These are phyloP conservation scores for Lactuca sativa DNA, from an alignment of 129 eudicot genomes.

Conservation along the genomic window DNA sequence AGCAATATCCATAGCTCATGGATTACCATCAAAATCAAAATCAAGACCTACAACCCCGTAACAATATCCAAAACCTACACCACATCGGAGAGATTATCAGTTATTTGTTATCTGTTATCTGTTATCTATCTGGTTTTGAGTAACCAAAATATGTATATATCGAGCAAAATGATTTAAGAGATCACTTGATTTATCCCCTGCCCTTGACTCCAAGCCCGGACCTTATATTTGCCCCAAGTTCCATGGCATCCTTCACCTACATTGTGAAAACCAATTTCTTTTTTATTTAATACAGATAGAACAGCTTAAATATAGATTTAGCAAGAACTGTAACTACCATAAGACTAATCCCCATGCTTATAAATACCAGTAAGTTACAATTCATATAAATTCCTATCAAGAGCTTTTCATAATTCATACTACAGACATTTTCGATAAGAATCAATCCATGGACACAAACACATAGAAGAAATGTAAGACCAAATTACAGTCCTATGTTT, in stretches of 20 bases:
- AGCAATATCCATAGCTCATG: not conserved
- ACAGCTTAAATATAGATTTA: not conserved
- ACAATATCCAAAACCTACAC: not conserved
- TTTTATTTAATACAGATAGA: slow-evolving; percentile 11
- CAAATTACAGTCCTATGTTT: not conserved
- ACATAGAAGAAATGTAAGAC: not conserved
- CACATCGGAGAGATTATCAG: not conserved
- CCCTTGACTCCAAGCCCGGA: slow-evolving; percentile 41
- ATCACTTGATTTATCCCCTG: slow-evolving; percentile 26
- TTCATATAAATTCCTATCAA: no score
- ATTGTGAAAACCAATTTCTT: slow-evolving; percentile 12
- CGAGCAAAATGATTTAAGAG: slow-evolving; percentile 8
- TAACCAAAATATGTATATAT: slow-evolving; percentile 13
- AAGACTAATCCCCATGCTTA: no score
- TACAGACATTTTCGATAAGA: no score
- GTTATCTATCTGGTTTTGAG: slow-evolving; percentile 14
- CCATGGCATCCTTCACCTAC: slow-evolving; percentile 36
- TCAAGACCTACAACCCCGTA: slow-evolving; percentile 10
- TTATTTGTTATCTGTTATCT: slow-evolving; percentile 9
- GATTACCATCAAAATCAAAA: not conserved
- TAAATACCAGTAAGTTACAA: no score
- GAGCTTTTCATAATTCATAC: no score
- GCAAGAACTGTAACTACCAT: no score
- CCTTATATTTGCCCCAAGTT: slow-evolving; percentile 32
- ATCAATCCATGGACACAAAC: not conserved